Evolutionary conservation across 495 filamentous ascomycete species (phyloP).

Genomic region (Xylona heveae): DNA sequence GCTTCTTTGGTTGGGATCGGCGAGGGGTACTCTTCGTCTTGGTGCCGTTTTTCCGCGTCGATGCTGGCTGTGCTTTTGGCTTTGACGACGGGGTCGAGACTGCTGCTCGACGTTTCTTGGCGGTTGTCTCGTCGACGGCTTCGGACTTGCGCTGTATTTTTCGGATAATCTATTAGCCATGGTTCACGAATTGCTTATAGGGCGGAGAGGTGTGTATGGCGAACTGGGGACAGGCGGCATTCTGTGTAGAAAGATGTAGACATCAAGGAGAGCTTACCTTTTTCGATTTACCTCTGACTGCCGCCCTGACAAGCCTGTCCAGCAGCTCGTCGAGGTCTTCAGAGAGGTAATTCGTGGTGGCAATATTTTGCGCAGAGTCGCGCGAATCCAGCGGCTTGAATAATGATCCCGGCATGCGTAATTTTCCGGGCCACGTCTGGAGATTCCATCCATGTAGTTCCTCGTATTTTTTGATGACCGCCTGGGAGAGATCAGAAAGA

Average conservation of each 20-base stretch:
- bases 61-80: constrained; percentile 2
- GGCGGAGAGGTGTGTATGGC: not conserved
- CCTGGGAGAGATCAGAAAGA: constrained; percentile 73
- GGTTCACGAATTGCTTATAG: not conserved
- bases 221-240: not conserved
- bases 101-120: constrained; percentile 9
- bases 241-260: too few species aligned
- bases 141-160: constrained; percentile 4
- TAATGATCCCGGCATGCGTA: constrained; percentile 55
- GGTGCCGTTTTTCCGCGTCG: constrained; percentile 4
- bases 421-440: constrained; percentile 61
- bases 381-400: constrained; percentile 57
- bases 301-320: constrained; percentile 35
- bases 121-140: constrained; percentile 18
- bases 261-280: not conserved
- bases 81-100: constrained; percentile 2
- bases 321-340: constrained; percentile 61
- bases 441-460: constrained; percentile 57
- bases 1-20: constrained; percentile 19
- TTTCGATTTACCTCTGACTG: constrained; percentile 2
- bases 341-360: constrained; percentile 61
- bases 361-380: constrained; percentile 59
- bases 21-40: too few species aligned
- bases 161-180: not conserved
- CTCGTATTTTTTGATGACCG: constrained; percentile 63